phyloP scores from a whole-genome alignment of 805 yeast genomes.

The Kodamaea jinghongensis region DNA sequence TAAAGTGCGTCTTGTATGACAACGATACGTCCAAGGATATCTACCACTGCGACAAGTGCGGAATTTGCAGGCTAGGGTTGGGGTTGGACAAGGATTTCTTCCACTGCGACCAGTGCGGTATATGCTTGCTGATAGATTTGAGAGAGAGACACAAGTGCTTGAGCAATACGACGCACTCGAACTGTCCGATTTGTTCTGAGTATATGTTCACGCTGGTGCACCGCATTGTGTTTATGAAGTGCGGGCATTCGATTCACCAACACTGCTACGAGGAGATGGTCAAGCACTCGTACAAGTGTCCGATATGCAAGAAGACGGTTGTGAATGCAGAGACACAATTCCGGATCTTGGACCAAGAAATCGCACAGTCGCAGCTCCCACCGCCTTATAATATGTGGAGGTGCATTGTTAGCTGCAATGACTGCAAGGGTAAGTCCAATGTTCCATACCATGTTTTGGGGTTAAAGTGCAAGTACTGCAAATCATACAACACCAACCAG shows the following conservation, averaged over 20 bases:
- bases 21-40: slow-evolving; percentile 75
- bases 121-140: slow-evolving; percentile 79
- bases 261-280: slow-evolving; percentile 76
- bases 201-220: slow-evolving; percentile 79
- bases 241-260: slow-evolving; percentile 95
- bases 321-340: slow-evolving; percentile 87
- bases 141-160: slow-evolving; percentile 79
- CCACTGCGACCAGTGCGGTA: slow-evolving; percentile 88
- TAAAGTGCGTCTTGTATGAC: slow-evolving; percentile 76
- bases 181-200: slow-evolving; percentile 92
- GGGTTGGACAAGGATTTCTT: slow-evolving; percentile 88
- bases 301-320: slow-evolving; percentile 81
- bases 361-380: slow-evolving; percentile 72
- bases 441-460: slow-evolving; percentile 82
- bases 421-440: slow-evolving; percentile 79
- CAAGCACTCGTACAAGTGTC: slow-evolving; percentile 86
- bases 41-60: slow-evolving; percentile 91
- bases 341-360: slow-evolving; percentile 81
- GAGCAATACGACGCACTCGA: slow-evolving; percentile 82
- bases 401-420: slow-evolving; percentile 76
- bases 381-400: slow-evolving; percentile 75
- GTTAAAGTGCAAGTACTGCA: slow-evolving; percentile 80
- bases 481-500: slow-evolving; percentile 83
- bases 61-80: slow-evolving; percentile 85
- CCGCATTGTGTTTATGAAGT: slow-evolving; percentile 86